Base-by-base conservation (phyloP, 371 early-diverging fungal genomes). In the Synchytrium microbalum region DNA sequence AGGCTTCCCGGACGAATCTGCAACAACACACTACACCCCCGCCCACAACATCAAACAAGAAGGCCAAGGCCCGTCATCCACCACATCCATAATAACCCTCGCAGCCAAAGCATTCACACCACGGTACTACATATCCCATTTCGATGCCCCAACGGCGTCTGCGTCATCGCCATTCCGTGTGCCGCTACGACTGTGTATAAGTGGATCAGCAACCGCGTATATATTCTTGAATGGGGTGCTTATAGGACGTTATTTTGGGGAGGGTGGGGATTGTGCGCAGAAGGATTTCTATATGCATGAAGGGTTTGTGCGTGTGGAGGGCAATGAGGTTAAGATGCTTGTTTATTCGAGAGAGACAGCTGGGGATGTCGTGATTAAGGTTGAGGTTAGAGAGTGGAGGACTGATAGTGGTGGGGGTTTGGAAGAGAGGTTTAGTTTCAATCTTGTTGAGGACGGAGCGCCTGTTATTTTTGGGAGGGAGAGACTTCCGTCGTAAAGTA, bases 1-100 rank as follows among this genome's bases (percentile, higher is more conserved):
- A 19, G 93, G 93, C 0, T 82, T 91, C 66, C 90, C 91, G 0
- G 90, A 89, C 65, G 90, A 91, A 61, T 57, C 62, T 2, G 46
- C 57, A 0, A 38, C 46, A 5, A 38, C 5, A 5, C 5, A 38
- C 19, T 38, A 38, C 19, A 5, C 5, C 5, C 46, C 46, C 5
- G 46, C 46, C 5, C 46, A 63, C 19, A 38, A 57, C 23, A 30
- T 32, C 60, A 62, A n/a, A 67, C 74, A 30, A 64, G 61, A 13
- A 75, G 78, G 78, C 74, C 71, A 70, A 66, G 67, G 8, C 67
- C 69, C 10, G 63, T 54, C 27, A 75, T 77, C 26, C 61, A 32
- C 8, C 70, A 76, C 8, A 72, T 76, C 1, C 70, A 74, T 3
- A 60, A 67, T 2, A 38, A 27, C 1, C 59, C 29, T 58, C 26